phyloP scores from a whole-genome alignment of 345 rosid genomes.

The Eutrema yunnanense region DNA sequence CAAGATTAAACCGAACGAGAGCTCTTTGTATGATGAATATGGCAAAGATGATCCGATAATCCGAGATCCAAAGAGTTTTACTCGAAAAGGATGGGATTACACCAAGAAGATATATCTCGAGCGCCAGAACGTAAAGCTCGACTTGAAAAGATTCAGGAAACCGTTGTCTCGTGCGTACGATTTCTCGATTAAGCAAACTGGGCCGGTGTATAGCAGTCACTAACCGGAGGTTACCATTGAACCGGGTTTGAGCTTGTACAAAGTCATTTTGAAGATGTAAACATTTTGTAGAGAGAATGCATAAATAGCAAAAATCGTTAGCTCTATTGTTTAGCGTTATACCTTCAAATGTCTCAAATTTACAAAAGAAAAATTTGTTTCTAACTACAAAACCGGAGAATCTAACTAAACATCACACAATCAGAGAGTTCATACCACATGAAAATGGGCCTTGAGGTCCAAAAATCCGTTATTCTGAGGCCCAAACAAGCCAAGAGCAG shows the following conservation, averaged over 20 bases:
- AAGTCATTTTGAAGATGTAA: background rate
- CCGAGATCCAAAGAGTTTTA: constrained; percentile 46
- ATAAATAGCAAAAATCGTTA: background rate
- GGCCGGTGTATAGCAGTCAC: background rate
- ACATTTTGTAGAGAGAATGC: background rate
- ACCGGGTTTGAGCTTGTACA: background rate
- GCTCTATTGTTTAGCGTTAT: background rate
- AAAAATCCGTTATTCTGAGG: background rate
- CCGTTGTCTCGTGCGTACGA: constrained; percentile 44
- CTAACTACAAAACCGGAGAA: too few species aligned
- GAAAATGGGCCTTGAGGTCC: background rate
- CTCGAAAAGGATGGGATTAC: constrained; percentile 62
- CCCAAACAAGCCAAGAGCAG: background rate
- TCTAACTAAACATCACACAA: too few species aligned
- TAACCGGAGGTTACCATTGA: background rate
- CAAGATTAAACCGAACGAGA: constrained; percentile 52
- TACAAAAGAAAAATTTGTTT: too few species aligned
- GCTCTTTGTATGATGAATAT: constrained; percentile 55
- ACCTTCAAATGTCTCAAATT: too few species aligned
- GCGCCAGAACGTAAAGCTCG: constrained; percentile 50
- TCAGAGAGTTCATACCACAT: background rate
- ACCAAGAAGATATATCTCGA: constrained; percentile 70
- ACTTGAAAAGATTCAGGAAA: constrained; percentile 48
- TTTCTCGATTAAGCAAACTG: constrained; percentile 5
- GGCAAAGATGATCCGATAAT: constrained; percentile 52